Base-by-base conservation (phyloP, 768 basidiomycete species). In the Rhizopogon rudus region DNA sequence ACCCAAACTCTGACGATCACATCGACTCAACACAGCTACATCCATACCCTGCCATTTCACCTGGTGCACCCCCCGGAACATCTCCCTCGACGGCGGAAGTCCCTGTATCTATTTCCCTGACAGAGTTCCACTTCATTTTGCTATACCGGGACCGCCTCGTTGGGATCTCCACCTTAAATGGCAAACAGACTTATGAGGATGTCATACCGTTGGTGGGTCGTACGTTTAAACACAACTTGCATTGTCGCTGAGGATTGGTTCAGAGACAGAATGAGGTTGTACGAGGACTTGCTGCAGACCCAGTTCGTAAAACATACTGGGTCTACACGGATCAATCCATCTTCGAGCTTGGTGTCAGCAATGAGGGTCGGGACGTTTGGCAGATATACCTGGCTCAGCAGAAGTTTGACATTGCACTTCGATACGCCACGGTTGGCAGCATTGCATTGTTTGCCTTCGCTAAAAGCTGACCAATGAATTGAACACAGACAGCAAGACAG, bases 301-400 rank as follows among this genome's bases (percentile, higher is more conserved):
- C 88, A 16, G 84, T 91, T 3, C 83, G 88, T 8, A 86, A 83
- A 69, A 98, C 96, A 13, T 95, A 88, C 63, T 99, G 97, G 97
- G 81, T 94, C 2, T 95, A 87, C 66, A 95, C 95, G 0, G 86
- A 91, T 60, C 83, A 86, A 57, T 88, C 91, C 0, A 78, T 99
- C 17, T 94, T 91, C 62, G 97, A 99, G 64, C 72, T 99, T 25
- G 82, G 87, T 6, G 79, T 91, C 10, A 78, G 78, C 7, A 93
- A 95, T 62, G 97, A 99, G 73, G 90, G 91, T 64, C 82, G 95
- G 10, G 91, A 98, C 66, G 86, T 99, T 7, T 99, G 97, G 97
- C 84, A 85, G 64, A 86, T 94, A 52, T 93, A 91, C 69, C 77
- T 98, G 8, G 81, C 86, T 52, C 84, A 88, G 62, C 83, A 80